phyloP scores from a whole-genome alignment of 2,329 filamentous ascomycete genomes.

The Aureobasidium sp. region DNA sequence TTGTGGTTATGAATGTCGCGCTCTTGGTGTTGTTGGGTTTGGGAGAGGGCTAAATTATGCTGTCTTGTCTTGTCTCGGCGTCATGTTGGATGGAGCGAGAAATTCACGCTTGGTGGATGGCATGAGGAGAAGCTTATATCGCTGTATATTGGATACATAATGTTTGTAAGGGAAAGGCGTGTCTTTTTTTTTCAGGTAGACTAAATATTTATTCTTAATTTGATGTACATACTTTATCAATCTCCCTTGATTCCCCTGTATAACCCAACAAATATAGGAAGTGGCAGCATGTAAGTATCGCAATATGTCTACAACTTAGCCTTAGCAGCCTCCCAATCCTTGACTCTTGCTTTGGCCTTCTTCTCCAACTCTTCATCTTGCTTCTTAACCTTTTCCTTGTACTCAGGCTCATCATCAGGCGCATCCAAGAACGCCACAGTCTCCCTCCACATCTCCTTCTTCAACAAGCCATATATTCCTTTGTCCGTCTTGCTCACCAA shows the following conservation, averaged over 20 bases:
- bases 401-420: conserved; percentile 35
- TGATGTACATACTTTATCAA: too few relatives aligned
- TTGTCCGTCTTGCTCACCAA: conserved; percentile 54
- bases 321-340: conserved; percentile 21
- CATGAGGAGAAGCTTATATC: background rate
- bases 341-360: conserved; percentile 17
- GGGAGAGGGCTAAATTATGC: conserved; percentile 28
- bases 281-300: background rate
- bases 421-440: conserved; percentile 50
- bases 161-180: background rate
- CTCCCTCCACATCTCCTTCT: conserved; percentile 67
- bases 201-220: background rate
- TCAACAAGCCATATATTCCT: conserved; percentile 62
- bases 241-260: background rate
- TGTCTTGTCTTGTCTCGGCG: background rate
- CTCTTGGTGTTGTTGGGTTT: conserved; percentile 57
- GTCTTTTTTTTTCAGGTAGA: background rate
- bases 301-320: conserved; percentile 19
- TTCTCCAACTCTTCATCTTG: conserved; percentile 11
- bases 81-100: background rate
- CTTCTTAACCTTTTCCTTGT: conserved; percentile 30
- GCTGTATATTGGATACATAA: background rate
- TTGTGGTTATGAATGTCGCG: conserved; percentile 71
- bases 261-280: background rate
- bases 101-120: background rate